A percentile compares a stretch with the other conserved stretches of the same genome.
Evolutionary conservation across 169 alveolate genomes (phyloP).

Genomic region (Plasmodium coatneyi): DNA sequence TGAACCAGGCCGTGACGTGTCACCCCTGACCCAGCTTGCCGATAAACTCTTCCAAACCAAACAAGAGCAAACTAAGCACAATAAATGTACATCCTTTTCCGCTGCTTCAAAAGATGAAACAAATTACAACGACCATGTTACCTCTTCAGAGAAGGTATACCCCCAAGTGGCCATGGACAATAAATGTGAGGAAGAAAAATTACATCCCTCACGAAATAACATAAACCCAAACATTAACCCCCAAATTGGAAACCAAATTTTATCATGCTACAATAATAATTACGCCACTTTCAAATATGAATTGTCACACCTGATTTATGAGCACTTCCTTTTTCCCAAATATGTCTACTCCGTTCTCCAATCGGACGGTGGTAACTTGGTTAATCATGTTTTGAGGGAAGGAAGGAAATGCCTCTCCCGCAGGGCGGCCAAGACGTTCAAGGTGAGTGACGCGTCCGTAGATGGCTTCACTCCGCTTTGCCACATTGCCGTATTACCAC

Average conservation of each 20-base stretch:
- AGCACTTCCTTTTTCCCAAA: conserved; percentile 23
- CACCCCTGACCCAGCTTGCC: not conserved
- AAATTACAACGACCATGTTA: not conserved
- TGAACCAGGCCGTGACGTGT: not conserved
- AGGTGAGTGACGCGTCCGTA: conserved; percentile 4
- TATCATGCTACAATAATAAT: conserved; percentile 48
- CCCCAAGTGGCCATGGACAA: not conserved
- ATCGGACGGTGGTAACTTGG: conserved; percentile 1
- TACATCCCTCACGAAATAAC: conserved; percentile 12
- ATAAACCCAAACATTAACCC: conserved; percentile 50
- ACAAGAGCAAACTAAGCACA: not conserved
- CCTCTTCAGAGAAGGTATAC: not conserved
- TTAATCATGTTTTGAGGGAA: conserved; percentile 14
- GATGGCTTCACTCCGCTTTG: not conserved
- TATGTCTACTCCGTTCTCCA: not conserved
- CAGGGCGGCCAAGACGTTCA: conserved; percentile 18
- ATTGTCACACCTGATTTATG: conserved; percentile 18
- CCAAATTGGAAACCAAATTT: conserved; percentile 16
- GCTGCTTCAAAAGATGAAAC: not conserved
- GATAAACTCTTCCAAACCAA: conserved; percentile 7
- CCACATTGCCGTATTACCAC: not conserved
- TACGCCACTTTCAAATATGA: conserved; percentile 42
- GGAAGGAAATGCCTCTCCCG: conserved; percentile 24
- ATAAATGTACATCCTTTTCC: not conserved
- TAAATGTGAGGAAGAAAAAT: conserved; percentile 5